Percentiles rank a stretch among this genome's conserved stretches.
These are phyloP conservation scores for Phtheirospermum japonicum DNA, from an alignment of 257 asterid species.

Conservation along the genomic window DNA sequence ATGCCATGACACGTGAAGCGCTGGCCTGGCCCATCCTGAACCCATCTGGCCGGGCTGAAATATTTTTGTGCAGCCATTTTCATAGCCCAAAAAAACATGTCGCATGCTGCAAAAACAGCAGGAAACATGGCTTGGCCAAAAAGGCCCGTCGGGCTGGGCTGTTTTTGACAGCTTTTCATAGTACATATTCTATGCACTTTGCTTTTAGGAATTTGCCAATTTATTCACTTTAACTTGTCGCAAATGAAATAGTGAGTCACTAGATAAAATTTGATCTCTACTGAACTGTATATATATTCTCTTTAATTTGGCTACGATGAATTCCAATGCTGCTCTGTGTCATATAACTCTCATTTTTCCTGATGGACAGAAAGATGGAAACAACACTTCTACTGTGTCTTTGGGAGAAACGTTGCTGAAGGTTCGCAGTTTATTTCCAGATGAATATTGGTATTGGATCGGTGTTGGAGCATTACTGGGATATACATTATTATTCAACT, in stretches of 20 bases:
- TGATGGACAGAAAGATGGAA: conserved; percentile 40
- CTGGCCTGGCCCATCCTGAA: no score
- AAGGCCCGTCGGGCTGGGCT: no score
- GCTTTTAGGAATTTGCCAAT: background rate
- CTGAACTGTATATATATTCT: background rate
- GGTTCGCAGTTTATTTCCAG: conserved; percentile 58
- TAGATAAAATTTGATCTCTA: background rate
- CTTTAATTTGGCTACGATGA: background rate
- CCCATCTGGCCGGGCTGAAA: background rate
- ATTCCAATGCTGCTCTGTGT: background rate
- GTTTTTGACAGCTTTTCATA: no score
- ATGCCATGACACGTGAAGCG: background rate
- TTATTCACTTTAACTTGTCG: background rate
- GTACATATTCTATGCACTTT: background rate
- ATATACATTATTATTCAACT: conserved; percentile 50
- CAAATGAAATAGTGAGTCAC: background rate
- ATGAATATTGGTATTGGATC: conserved; percentile 61
- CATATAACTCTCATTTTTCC: background rate
- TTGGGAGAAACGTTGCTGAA: conserved; percentile 48
- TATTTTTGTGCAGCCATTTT: background rate
- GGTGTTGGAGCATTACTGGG: conserved; percentile 68
- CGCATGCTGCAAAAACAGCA: no score
- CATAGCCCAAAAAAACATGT: no score
- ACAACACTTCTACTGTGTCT: conserved; percentile 34
- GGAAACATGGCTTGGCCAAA: no score